Percentiles rank a stretch among this genome's conserved stretches.
Conservation (phyloP, 345 rosid genomes). For the Streptanthus diversifolius region DNA sequence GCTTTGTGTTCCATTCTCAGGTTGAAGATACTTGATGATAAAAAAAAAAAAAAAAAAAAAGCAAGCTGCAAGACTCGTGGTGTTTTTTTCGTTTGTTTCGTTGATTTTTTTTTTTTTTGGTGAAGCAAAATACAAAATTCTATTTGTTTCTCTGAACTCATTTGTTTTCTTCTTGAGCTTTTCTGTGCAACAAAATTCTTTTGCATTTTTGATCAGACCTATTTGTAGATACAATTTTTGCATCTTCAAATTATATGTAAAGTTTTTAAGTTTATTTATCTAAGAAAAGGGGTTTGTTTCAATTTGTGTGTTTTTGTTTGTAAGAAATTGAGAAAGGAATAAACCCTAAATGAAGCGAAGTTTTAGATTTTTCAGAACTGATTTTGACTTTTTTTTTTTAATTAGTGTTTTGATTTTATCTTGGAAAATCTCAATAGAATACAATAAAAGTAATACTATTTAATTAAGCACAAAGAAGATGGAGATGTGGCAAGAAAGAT, state of each 20-base stretch:
- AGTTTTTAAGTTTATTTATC: neutral
- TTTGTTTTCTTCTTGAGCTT: neutral
- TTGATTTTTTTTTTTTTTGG: neutral
- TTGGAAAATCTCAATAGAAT: no score
- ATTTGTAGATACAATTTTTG: conserved; percentile 23
- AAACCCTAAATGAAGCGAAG: neutral
- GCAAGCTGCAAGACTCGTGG: conserved; percentile 11
- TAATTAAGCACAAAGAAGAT: no score
- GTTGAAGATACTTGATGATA: conserved; percentile 71
- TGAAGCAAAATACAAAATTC: neutral
- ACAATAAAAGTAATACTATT: no score
- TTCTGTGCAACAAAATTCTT: conserved; percentile 7
- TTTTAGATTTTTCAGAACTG: no score
- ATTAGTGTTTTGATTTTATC: no score
- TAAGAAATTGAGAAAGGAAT: neutral
- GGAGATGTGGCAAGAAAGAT: no score
- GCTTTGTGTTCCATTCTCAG: conserved; percentile 97
- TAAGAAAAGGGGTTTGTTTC: neutral
- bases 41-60: conserved; percentile 24
- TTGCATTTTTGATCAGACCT: neutral
- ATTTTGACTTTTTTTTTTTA: no score
- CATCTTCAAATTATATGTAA: neutral
- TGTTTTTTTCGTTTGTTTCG: neutral
- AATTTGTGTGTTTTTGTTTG: neutral
- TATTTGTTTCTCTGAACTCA: neutral